Base-by-base conservation (phyloP, 495 filamentous ascomycete genomes). In the Pseudoneurospora amorphoporcata region DNA sequence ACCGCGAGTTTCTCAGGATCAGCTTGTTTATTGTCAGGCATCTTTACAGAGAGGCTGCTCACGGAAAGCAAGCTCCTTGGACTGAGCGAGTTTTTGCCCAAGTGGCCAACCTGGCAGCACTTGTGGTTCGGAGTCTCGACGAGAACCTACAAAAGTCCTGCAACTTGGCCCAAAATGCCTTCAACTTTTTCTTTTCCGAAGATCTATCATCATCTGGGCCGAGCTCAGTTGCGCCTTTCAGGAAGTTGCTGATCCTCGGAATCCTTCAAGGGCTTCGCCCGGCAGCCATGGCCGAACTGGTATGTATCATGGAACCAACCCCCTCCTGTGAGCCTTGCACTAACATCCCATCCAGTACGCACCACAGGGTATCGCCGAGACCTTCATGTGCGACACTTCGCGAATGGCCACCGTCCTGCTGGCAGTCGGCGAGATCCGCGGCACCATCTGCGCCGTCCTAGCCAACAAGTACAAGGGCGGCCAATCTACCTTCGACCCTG, bases 261-360 rank as follows among this genome's bases (percentile, higher is more conserved):
- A 79, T 86, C 2, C 71, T 86, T 9, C 78, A 84, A 70, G 84
- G 83, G 14, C 74, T 86, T 39, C 76, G 81, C 74, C 83, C 84
- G 8, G 75, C 72, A 3, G 80, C 79, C 23, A 73, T 86, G 74
- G 70, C 61, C 14, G 68, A 74, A 41, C 65, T 81, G 70, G 84
- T 86, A 75, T 73, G 83, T 76, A 7, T 39, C 14, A 1, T 19
- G 12, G 42, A 19, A 35, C n/a, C 42, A 39, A 16, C 29, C 4
- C 10, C 37, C 32, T 32, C 2, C 35, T 68, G 7, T 17, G 0
- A 3, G 43, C 42, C 8, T 12, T 3, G 37, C 6, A 32, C 77
- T 81, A 42, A 82, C 58, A 12, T 14, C 1, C 2, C 16, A 10
- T 32, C 23, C 68, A 81, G 79, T 79, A 81, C 32, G 45, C 71